Percentiles rank a stretch among this genome's conserved stretches.
phyloP scores from a whole-genome alignment of 2,329 filamentous ascomycete species.

The Claviceps humidiphila region DNA sequence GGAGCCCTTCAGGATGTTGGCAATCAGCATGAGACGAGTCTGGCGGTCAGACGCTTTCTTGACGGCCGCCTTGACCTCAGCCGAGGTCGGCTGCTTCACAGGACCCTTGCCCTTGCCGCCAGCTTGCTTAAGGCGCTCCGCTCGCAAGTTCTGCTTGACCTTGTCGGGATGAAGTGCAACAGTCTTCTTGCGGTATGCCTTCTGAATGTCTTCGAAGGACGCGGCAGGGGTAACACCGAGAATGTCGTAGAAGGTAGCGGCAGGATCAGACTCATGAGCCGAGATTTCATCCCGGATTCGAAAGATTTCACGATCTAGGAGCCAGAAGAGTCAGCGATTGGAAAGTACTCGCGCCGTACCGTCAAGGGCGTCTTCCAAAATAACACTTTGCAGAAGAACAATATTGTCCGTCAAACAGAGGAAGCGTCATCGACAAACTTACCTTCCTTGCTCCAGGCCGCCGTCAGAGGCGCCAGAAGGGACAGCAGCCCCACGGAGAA shows the following conservation, averaged over 20 bases:
- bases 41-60: constrained; percentile 76
- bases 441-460: constrained; percentile 79
- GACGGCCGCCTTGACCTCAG: constrained; percentile 63
- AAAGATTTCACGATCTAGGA: constrained; percentile 90
- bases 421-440: constrained; percentile 20
- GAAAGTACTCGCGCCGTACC: not conserved
- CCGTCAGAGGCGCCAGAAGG: constrained; percentile 51
- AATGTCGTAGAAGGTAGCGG: constrained; percentile 90
- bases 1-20: constrained; percentile 71
- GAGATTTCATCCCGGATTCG: constrained; percentile 79
- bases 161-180: constrained; percentile 86
- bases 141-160: constrained; percentile 69
- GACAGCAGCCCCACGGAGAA: constrained; percentile 57
- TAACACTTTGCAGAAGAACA: too few species aligned
- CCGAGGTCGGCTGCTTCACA: constrained; percentile 55
- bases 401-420: not conserved
- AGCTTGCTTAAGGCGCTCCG: constrained; percentile 48
- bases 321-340: not conserved
- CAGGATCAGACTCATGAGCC: constrained; percentile 59
- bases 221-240: constrained; percentile 63
- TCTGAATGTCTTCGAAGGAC: constrained; percentile 77
- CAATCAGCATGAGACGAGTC: constrained; percentile 70
- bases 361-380: too few species aligned
- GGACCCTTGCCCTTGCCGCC: constrained; percentile 39
- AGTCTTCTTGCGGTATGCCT: constrained; percentile 84